Percentiles rank a stretch among this genome's conserved stretches.
phyloP scores from a whole-genome alignment of 148 eudicot species.

The Fagopyrum tataricum region DNA sequence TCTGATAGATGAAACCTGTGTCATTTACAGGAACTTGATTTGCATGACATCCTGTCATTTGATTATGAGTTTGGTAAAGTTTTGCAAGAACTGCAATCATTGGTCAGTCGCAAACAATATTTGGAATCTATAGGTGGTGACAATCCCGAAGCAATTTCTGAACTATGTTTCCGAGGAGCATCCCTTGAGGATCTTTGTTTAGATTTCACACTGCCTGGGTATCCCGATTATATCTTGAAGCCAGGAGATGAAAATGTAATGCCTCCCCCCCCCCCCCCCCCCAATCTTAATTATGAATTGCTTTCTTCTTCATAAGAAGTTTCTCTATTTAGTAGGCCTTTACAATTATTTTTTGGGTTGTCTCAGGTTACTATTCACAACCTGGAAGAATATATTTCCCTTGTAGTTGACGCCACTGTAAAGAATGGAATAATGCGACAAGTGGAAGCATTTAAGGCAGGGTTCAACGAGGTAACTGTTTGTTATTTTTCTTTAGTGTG shows the following conservation, averaged over 20 bases:
- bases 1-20: background rate
- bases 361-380: slow-evolving; percentile 66
- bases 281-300: background rate
- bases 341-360: background rate
- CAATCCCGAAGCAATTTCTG: slow-evolving; percentile 37
- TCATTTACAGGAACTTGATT: slow-evolving; percentile 85
- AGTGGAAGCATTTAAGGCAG: slow-evolving; percentile 91
- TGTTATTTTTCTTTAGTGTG: background rate
- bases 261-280: no score
- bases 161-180: slow-evolving; percentile 66
- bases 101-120: slow-evolving; percentile 67
- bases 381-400: slow-evolving; percentile 74
- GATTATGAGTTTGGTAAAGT: slow-evolving; percentile 84
- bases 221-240: slow-evolving; percentile 73
- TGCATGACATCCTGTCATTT: slow-evolving; percentile 83
- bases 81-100: slow-evolving; percentile 81
- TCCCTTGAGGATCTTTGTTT: slow-evolving; percentile 82
- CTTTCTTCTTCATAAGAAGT: background rate
- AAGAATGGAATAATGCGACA: slow-evolving; percentile 66
- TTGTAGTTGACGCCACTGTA: slow-evolving; percentile 87
- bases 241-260: slow-evolving; percentile 64
- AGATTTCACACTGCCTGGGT: slow-evolving; percentile 94
- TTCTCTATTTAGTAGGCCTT: background rate
- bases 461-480: slow-evolving; percentile 77
- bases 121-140: slow-evolving; percentile 70